Conservation (phyloP, 495 filamentous ascomycete genomes). For the Aspergillus coremiiformis region DNA sequence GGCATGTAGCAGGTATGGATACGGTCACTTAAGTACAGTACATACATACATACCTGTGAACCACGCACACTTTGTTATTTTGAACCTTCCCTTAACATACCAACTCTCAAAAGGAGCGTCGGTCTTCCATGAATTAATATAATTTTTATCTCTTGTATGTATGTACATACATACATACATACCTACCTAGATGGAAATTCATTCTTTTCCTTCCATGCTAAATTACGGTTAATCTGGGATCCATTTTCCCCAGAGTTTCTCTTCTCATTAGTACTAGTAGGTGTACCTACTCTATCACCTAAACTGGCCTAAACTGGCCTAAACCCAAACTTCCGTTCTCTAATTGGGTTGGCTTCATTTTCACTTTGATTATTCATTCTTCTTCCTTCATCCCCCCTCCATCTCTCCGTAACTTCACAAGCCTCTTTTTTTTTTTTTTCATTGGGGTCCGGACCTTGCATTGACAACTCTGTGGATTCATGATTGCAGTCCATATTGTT, state of each 20-base stretch:
- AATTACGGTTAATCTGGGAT: background rate
- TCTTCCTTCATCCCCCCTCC: conserved; percentile 22
- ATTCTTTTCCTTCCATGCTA: background rate
- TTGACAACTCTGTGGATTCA: conserved; percentile 5
- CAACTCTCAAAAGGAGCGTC: no score
- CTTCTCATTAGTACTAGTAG: no score
- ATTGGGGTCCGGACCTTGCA: background rate
- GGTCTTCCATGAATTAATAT: no score
- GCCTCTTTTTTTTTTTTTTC: no score
- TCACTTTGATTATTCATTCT: background rate
- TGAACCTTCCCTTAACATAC: background rate
- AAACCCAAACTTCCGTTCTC: conserved; percentile 16
- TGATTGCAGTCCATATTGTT: conserved; percentile 3
- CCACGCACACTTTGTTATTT: background rate
- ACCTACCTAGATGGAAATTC: background rate
- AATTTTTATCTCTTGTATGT: no score
- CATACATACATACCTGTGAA: no score
- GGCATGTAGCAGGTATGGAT: no score
- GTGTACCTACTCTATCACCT: no score
- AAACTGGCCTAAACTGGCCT: conserved; percentile 1
- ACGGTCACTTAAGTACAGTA: no score
- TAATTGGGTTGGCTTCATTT: conserved; percentile 16
- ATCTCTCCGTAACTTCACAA: conserved; percentile 7
- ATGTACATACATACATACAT: no score
- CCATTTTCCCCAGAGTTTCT: background rate